Evolutionary conservation across 495 filamentous ascomycete species (phyloP).

Genomic region (Hyaloscypha finlandica): DNA sequence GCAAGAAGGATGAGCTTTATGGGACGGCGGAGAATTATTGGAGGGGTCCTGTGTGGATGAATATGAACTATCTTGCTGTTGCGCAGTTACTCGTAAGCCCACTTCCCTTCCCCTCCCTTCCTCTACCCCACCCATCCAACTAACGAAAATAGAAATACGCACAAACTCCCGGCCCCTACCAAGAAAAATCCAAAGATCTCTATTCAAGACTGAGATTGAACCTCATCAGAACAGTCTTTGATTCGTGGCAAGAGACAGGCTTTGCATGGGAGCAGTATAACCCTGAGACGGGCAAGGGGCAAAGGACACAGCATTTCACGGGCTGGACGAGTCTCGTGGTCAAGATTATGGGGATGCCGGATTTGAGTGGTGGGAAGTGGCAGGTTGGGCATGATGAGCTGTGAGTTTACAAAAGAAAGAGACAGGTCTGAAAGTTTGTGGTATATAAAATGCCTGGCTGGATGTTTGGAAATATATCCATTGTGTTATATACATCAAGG

Average conservation of each 20-base stretch:
- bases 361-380: slow-evolving; percentile 38
- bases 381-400: slow-evolving; percentile 28
- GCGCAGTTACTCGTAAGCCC: slow-evolving; percentile 76
- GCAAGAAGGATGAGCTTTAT: slow-evolving; percentile 79
- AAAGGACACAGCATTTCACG: slow-evolving; percentile 96
- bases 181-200: slow-evolving; percentile 66
- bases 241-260: slow-evolving; percentile 84
- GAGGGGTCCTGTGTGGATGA: slow-evolving; percentile 95
- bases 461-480: too few species aligned
- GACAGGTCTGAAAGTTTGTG: too few species aligned
- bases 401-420: slow-evolving; percentile 1
- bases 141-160: slow-evolving; percentile 51
- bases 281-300: slow-evolving; percentile 86
- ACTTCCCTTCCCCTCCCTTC: slow-evolving; percentile 18
- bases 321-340: slow-evolving; percentile 98
- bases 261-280: slow-evolving; percentile 99
- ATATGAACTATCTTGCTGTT: slow-evolving; percentile 92
- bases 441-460: too few species aligned
- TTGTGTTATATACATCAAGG: too few species aligned
- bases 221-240: slow-evolving; percentile 85
- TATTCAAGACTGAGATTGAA: slow-evolving; percentile 80
- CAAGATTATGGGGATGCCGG: slow-evolving; percentile 93
- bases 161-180: slow-evolving; percentile 63
- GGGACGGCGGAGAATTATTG: slow-evolving; percentile 96
- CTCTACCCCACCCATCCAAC: slow-evolving; percentile 22